Base-by-base conservation (phyloP, 2,329 filamentous ascomycete species). In the Colletotrichum nymphaeae region DNA sequence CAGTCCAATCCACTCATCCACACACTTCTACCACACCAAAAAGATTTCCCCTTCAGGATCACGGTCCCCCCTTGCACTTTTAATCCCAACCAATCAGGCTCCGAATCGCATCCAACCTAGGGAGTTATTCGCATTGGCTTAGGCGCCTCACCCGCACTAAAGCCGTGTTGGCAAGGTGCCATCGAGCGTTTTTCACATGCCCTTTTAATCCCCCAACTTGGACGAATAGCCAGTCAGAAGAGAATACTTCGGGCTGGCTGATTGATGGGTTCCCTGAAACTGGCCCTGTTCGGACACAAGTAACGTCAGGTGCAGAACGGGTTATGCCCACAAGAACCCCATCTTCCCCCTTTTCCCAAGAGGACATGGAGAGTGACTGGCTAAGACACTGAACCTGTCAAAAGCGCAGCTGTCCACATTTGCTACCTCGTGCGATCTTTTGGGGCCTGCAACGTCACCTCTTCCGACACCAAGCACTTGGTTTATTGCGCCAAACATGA, bases 41-140 rank as follows among this genome's bases (percentile, higher is more conserved):
- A 26, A 26, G 28, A n/a, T 6, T 26, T 64, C 32, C 37, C 59
- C 30, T 72, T 69, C 19, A 53, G 59, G 30, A 73, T 73, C 67
- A 73, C 35, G 46, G 46, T 28, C 52, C 55, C 53, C 63, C 70
- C 67, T 73, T 73, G 70, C 70, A 70, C 70, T 70, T 14, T 56
- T 24, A 60, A 28, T 24, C 5, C 6, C 32, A 2, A 11, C 70
- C 67, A 73, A 73, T 65, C 60, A 73, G n/a, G 26, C 26, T 24
- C 24, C 6, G 32, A 30, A 37, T 3, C 55, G 28, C 14, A 9
- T 5, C 55, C 60, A 57, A 62, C 60, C 22, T n/a, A 60, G 67
- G 67, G 60, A 73, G 60, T 35, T 22, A 55, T 35, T 32, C 22
- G 52, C 65, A 12, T 59, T 46, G 52, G 53, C 16, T 56, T 64